Conservation (phyloP, 2,329 filamentous ascomycete species). For the Moelleriella libera region DNA sequence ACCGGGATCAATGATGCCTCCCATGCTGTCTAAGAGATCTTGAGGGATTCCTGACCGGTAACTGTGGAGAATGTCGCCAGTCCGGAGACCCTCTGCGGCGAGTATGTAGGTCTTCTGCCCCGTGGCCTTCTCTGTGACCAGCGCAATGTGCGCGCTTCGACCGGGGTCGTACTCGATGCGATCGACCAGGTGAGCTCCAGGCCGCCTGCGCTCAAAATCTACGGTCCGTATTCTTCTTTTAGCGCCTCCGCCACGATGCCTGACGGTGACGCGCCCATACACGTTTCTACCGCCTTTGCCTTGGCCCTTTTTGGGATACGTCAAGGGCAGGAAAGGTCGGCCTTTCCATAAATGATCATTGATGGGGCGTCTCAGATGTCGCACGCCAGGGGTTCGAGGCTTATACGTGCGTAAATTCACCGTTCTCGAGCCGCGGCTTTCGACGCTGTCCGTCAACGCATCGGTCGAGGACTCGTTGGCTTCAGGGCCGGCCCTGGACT, state of each 20-base stretch:
- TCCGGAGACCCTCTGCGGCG: conserved; percentile 85
- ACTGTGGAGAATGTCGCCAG: conserved; percentile 83
- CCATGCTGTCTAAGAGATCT: conserved; percentile 81
- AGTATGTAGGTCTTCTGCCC: conserved; percentile 78
- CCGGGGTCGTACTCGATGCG: conserved; percentile 94
- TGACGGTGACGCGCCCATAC: conserved; percentile 70
- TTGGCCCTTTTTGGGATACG: conserved; percentile 84
- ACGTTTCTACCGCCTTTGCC: conserved; percentile 87
- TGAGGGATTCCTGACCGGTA: conserved; percentile 81
- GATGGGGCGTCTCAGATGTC: conserved; percentile 81
- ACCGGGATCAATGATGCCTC: conserved; percentile 84
- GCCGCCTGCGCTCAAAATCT: conserved; percentile 67
- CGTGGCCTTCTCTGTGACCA: conserved; percentile 63
- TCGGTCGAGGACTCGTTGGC: conserved; percentile 8
- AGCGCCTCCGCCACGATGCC: conserved; percentile 83
- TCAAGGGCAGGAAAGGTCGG: conserved; percentile 66
- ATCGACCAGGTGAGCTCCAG: conserved; percentile 79
- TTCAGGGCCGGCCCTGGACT: conserved; percentile 7
- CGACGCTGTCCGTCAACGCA: conserved; percentile 6
- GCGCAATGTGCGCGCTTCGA: conserved; percentile 82
- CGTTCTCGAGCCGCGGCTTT: conserved; percentile 16
- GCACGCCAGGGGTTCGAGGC: conserved; percentile 80
- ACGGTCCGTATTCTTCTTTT: conserved; percentile 86
- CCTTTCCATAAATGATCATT: conserved; percentile 98
- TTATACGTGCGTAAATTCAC: conserved; percentile 70